Percentiles rank a stretch among this genome's conserved stretches.
phyloP scores from a whole-genome alignment of 208 protist species.

The Tritrichomonas foetus region DNA sequence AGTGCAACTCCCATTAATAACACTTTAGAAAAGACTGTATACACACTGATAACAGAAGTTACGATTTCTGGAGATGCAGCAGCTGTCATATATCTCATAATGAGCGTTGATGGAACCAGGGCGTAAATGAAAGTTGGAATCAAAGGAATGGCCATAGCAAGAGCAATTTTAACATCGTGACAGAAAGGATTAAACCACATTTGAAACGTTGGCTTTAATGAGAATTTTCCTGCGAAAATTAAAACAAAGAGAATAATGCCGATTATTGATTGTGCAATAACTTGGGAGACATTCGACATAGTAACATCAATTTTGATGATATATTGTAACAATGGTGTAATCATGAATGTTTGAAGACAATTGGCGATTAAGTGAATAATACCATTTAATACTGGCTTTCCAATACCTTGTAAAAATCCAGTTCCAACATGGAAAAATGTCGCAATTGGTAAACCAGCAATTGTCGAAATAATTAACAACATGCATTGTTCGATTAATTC shows the following conservation, averaged over 20 bases:
- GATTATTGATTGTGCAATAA: not conserved
- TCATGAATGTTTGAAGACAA: not conserved
- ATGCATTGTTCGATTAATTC: not conserved
- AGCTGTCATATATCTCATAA: not conserved
- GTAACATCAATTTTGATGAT: not conserved
- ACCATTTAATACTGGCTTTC: not conserved
- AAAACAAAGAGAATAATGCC: not conserved
- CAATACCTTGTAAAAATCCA: not conserved
- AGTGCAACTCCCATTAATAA: not conserved
- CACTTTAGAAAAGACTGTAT: too few species aligned
- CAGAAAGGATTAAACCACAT: not conserved
- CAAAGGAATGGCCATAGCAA: not conserved
- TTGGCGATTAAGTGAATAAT: not conserved
- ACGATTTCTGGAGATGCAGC: not conserved
- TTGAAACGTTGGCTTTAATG: not conserved
- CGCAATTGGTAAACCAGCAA: not conserved
- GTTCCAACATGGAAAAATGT: not conserved
- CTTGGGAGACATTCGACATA: not conserved
- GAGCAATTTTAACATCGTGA: not conserved
- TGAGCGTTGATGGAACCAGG: not conserved
- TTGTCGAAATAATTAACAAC: not conserved
- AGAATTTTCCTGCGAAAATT: not conserved
- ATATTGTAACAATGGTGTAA: too few species aligned
- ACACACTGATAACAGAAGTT: too few species aligned
- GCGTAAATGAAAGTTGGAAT: not conserved